Base-by-base conservation (phyloP, 1,284 basidiomycete species). In the Kalmanozyma brasiliensis region DNA sequence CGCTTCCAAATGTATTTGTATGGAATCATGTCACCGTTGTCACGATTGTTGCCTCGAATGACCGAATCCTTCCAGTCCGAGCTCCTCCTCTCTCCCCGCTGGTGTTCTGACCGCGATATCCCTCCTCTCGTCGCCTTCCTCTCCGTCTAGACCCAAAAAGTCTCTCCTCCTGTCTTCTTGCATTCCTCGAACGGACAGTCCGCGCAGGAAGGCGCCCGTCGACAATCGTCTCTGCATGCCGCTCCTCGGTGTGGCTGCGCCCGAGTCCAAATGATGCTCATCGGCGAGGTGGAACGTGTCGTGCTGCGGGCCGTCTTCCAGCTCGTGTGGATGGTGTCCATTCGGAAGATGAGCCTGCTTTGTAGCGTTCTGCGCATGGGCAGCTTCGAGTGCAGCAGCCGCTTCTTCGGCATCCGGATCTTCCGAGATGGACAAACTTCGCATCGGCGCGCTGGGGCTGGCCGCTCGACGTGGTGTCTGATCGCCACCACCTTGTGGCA, bases 171-270 rank as follows among this genome's bases (percentile, higher is more conserved):
- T 56, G 9, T 66, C 63, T 32, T 74, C 68, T 37, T 78, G 74
- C 35, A 78, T 76, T n/a, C 59, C 64, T 36, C 65, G 43, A 26
- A 75, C 37, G 5, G 64, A 63, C 3, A 59, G 29, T 16, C 66
- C 63, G 2, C 56, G 42, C 45, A 76, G 51, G 52, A 76, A 78
- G 11, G 72, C 53, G n/a, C 76, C 76, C 3, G 76, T 78, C 5
- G 76, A 78, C 48, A 74, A 38, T 17, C 74, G 40, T 19, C 76
- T 52, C 29, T 58, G 61, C 61, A 67, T 55, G 9, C 53, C 60
- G n/a, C 52, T 57, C 17, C 62, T 42, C 1, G 64, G 69, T 8
- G 61, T 67, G 0, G 49, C 49, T 20, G 57, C 35, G 7, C 72
- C 67, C 4, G 53, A 64, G 13, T 65, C 73, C 9, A 47, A 19